Evolutionary conservation across 2,329 filamentous ascomycete genomes (phyloP).

Genomic region (Cordyceps fumosorosea): DNA sequence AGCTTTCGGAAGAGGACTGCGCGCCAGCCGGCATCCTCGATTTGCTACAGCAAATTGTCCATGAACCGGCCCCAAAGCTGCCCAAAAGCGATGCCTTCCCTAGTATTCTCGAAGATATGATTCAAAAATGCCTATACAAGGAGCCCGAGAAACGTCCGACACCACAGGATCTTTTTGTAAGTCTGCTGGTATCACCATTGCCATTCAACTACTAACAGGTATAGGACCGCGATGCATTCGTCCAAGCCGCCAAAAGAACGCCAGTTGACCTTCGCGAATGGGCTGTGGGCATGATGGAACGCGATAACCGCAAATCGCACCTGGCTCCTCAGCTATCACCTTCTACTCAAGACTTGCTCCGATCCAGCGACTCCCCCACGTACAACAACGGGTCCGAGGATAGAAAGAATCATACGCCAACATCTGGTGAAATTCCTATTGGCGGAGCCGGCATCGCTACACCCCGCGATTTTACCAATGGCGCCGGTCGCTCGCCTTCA

Average conservation of each 20-base stretch:
- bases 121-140: conserved; percentile 91
- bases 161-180: conserved; percentile 84
- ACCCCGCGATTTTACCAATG: conserved; percentile 41
- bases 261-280: conserved; percentile 90
- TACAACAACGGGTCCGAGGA: conserved; percentile 34
- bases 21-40: conserved; percentile 93
- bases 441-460: conserved; percentile 49
- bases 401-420: conserved; percentile 52
- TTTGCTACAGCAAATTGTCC: conserved; percentile 92
- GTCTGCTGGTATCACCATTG: conserved; percentile 25
- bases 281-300: conserved; percentile 90
- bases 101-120: conserved; percentile 89
- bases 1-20: conserved; percentile 64
- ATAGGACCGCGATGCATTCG: conserved; percentile 86
- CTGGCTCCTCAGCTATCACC: conserved; percentile 75
- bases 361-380: conserved; percentile 55
- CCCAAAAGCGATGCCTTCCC: conserved; percentile 98
- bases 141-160: conserved; percentile 83
- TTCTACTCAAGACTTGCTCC: conserved; percentile 68
- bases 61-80: conserved; percentile 86
- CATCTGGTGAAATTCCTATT: conserved; percentile 67
- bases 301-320: conserved; percentile 92
- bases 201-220: not conserved
- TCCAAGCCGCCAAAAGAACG: conserved; percentile 93
- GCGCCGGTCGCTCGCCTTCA: conserved; percentile 43